Evolutionary conservation across 1,139 yeast species (phyloP).

Genomic region (Yamadazyma oceani): DNA sequence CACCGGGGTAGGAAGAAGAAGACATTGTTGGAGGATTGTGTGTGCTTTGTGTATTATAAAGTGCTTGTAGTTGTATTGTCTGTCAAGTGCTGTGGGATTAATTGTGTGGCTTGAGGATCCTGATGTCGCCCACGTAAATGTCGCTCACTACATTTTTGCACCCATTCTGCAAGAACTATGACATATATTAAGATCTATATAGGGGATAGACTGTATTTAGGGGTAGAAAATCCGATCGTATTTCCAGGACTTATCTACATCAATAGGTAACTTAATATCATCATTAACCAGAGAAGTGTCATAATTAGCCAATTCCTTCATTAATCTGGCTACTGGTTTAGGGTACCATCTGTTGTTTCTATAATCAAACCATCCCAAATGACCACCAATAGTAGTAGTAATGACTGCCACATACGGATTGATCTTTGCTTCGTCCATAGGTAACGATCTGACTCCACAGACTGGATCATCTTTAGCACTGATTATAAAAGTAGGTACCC

Average conservation of each 20-base stretch:
- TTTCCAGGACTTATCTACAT: constrained; percentile 28
- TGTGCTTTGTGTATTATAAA: too few relatives aligned
- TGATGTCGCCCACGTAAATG: too few relatives aligned
- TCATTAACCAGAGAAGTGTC: constrained; percentile 11
- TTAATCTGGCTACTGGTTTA: constrained; percentile 35
- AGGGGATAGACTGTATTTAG: background rate
- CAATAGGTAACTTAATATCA: constrained; percentile 27
- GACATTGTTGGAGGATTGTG: too few relatives aligned
- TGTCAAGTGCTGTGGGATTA: too few relatives aligned
- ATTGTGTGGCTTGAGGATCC: too few relatives aligned
- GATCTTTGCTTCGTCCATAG: constrained; percentile 53
- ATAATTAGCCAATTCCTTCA: constrained; percentile 34
- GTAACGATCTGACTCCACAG: constrained; percentile 55
- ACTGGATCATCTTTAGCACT: constrained; percentile 60
- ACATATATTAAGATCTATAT: too few relatives aligned
- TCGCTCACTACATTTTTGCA: too few relatives aligned
- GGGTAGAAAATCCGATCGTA: constrained; percentile 26
- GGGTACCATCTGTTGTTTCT: constrained; percentile 57
- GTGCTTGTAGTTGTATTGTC: too few relatives aligned
- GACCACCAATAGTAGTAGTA: constrained; percentile 84
- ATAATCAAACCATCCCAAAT: constrained; percentile 60
- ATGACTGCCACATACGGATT: constrained; percentile 72
- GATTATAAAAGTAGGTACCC: constrained; percentile 53
- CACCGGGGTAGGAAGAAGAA: background rate
- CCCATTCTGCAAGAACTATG: too few relatives aligned